Base-by-base conservation (phyloP, 2,329 filamentous ascomycete species). In the Calonectria pauciramosa region DNA sequence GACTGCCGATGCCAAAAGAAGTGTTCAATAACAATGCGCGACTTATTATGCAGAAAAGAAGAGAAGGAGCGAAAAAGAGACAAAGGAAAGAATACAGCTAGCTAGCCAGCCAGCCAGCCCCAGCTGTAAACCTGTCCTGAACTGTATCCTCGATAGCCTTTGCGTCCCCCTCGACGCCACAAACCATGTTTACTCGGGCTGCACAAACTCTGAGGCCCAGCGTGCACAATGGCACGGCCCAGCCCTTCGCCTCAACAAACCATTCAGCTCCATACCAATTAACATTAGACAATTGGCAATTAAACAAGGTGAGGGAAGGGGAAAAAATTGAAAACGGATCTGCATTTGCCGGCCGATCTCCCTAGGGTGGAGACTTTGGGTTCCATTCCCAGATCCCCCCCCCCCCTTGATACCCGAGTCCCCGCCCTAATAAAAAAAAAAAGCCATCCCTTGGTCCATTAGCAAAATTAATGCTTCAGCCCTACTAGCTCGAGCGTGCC, bases 331-430 rank as follows among this genome's bases (percentile, higher is more conserved):
- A 63, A 63, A 41, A 41, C 56, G 56, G 56, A 63, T 63, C 56
- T 63, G 56, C 56, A 63, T 63, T 63, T 63, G 56, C 56, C 56
- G 56, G 56, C 23, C n/a, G 56, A 63, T 63, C 52, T 26, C 36
- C 56, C 44, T 10, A 5, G 30, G 26, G 56, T 63, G 56, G 56
- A 20, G 56, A 63, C 56, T 63, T 63, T 63, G 36, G 56, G 56
- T 63, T 63, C 56, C 56, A 63, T 63, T 41, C 56, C n/a, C n/a
- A n/a, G n/a, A n/a, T n/a, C n/a, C n/a, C n/a, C n/a, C n/a, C n/a
- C n/a, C n/a, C 56, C 54, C 34, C 56, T 90, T 71, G 84, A 86
- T 71, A 82, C 89, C 66, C 56, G 56, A 63, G 56, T 63, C 34
- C 56, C 56, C 56, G 34, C 34, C 34, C 16, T 28, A 20, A 41